phyloP scores from a whole-genome alignment of 129 eudicot species.

The Pseudognaphalium luteoalbum region DNA sequence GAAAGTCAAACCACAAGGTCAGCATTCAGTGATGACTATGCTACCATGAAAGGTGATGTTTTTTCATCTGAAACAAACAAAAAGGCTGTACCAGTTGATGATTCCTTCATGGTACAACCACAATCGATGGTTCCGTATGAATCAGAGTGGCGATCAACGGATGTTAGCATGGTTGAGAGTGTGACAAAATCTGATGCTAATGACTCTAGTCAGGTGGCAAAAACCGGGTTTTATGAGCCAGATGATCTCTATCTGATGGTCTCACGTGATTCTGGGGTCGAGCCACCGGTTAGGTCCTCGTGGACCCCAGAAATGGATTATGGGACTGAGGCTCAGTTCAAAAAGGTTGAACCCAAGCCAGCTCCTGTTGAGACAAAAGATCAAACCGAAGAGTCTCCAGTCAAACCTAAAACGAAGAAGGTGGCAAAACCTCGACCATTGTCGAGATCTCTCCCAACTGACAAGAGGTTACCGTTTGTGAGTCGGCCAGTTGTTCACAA shows the following conservation, averaged over 20 bases:
- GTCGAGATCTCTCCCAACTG: slow-evolving; percentile 48
- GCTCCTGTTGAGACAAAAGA: slow-evolving; percentile 53
- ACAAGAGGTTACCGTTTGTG: slow-evolving; percentile 49
- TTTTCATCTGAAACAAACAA: slow-evolving; percentile 37
- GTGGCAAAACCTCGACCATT: slow-evolving; percentile 41
- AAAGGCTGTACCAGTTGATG: slow-evolving; percentile 54
- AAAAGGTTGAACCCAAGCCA: slow-evolving; percentile 52
- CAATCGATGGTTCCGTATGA: slow-evolving; percentile 44
- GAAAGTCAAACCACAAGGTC: slow-evolving; percentile 34
- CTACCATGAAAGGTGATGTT: slow-evolving; percentile 31
- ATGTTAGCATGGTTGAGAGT: slow-evolving; percentile 56
- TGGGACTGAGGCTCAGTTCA: slow-evolving; percentile 51
- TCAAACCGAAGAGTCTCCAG: slow-evolving; percentile 33
- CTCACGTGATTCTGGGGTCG: slow-evolving; percentile 65
- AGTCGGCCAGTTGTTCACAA: slow-evolving; percentile 51
- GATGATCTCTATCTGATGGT: slow-evolving; percentile 78
- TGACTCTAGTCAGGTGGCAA: slow-evolving; percentile 33
- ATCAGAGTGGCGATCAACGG: slow-evolving; percentile 62
- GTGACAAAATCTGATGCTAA: slow-evolving; percentile 32
- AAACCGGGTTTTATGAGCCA: slow-evolving; percentile 48
- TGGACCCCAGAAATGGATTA: slow-evolving; percentile 92
- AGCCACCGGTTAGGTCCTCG: slow-evolving; percentile 54
- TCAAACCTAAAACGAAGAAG: slow-evolving; percentile 52
- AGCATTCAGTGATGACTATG: slow-evolving; percentile 42
- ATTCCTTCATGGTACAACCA: slow-evolving; percentile 87